These are phyloP conservation scores for Thielaviopsis populi DNA, from an alignment of 2,329 filamentous ascomycete species.

Conservation along the genomic window DNA sequence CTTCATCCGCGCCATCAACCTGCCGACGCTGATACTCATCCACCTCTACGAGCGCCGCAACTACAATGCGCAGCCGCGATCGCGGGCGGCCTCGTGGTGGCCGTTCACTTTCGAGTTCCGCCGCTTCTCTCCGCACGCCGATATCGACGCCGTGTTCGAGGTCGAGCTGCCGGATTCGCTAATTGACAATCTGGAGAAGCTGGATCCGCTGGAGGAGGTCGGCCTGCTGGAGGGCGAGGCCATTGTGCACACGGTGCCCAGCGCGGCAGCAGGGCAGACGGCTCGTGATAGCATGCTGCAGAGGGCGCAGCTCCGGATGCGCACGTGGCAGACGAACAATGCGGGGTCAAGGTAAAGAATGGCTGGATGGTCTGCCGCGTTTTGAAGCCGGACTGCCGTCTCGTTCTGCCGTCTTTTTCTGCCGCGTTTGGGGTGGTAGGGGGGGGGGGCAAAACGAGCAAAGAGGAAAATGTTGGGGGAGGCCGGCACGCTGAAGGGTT, in stretches of 20 bases:
- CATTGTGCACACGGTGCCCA: slow-evolving; percentile 20
- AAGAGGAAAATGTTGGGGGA: no score
- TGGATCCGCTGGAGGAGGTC: slow-evolving; percentile 25
- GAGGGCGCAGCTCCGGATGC: slow-evolving; percentile 3
- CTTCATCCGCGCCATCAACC: slow-evolving; percentile 46
- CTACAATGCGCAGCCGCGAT: slow-evolving; percentile 22
- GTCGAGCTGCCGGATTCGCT: slow-evolving; percentile 36
- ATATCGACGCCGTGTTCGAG: slow-evolving; percentile 46
- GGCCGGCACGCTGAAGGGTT: no score
- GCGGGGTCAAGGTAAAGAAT: background rate
- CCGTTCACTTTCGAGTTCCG: slow-evolving; percentile 31
- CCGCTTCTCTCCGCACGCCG: slow-evolving; percentile 39
- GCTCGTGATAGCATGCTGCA: background rate
- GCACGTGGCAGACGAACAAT: slow-evolving; percentile 3
- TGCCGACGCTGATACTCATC: slow-evolving; percentile 46
- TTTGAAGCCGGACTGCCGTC: no score
- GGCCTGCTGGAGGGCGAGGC: slow-evolving; percentile 24
- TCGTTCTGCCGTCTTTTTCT: no score
- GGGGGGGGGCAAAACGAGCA: no score
- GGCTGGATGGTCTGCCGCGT: no score
- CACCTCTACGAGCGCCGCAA: slow-evolving; percentile 44
- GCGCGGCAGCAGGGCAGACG: background rate
- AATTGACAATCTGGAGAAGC: slow-evolving; percentile 24
- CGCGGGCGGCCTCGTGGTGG: slow-evolving; percentile 12
- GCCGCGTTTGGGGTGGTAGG: no score